Evolutionary conservation across 768 basidiomycete genomes (phyloP), one percentile per base, ranked within the genome.

Genomic region (Termitomyces heimii): DNA sequence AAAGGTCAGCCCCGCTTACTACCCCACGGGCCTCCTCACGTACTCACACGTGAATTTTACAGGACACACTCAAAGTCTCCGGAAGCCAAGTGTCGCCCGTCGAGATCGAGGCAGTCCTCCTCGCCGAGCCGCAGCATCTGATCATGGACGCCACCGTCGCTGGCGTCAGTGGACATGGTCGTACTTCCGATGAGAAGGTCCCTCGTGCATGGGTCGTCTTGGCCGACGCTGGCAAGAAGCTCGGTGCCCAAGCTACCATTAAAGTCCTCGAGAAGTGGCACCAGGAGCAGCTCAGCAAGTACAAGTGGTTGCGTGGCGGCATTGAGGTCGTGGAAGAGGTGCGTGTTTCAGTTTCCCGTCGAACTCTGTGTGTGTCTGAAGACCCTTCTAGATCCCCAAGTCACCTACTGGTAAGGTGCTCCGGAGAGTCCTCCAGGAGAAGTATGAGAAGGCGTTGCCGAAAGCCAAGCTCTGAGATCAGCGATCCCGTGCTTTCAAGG

Each of bases 21-120:
- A 6, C 32, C 3, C 28, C 34, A 31, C 44, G 10, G 14, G 7
- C 10, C n/a, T 10, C 13, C 3, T 22, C 32, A 1, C 13, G 18
- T 34, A 46, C 54, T 55, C 44, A 55, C 20, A 32, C 48, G 12
- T 29, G 13, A 7, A 22, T 13, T 50, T 5, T 47, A 24, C 49
- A 89, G 84, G 91, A 92, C 64, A 90, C 83, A 0, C 75, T 93
- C 22, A 93, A 93, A 66, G 78, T 93, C 3, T 89, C 88, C 0
- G 91, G 90, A 4, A 75, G 75, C 49, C 91, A 92, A 69, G 91
- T 92, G 0, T 89, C 91, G 0, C 91, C 90, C 0, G 78, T 80
- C 18, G 90, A 93, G 66, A 86, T 92, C 52, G 91, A 92, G 66
- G 75, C 82, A 28, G 78, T 77, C 24, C 71, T 92, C 2, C 75